These are phyloP conservation scores for Malus asiatica DNA, from an alignment of 306 rosid species.

Conservation along the genomic window DNA sequence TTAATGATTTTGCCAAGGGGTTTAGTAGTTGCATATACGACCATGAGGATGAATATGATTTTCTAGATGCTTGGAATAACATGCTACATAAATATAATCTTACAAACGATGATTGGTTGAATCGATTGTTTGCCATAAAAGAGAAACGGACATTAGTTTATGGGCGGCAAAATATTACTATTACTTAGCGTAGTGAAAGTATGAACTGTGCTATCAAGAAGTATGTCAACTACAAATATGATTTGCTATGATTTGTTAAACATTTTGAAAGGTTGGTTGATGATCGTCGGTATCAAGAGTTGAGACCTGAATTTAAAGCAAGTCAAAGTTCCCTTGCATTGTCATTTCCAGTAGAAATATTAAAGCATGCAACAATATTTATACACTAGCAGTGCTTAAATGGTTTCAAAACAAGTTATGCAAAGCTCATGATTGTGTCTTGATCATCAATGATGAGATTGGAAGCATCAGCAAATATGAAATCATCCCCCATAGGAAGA, in stretches of 20 bases:
- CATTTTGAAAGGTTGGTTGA: not conserved
- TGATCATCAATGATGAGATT: not conserved
- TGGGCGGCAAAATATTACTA: not conserved
- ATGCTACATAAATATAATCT: not conserved
- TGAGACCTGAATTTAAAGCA: not conserved
- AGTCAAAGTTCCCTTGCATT: not conserved
- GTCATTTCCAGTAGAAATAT: not conserved
- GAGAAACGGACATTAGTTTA: not conserved
- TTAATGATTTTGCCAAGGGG: not conserved
- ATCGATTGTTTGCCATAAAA: not conserved
- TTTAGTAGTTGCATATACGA: not conserved
- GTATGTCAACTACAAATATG: not conserved
- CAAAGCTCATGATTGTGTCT: not conserved
- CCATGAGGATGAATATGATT: not conserved
- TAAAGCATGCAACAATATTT: not conserved
- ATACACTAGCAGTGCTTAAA: not conserved
- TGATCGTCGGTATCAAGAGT: not conserved
- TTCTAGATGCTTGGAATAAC: not conserved
- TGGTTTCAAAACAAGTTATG: not conserved
- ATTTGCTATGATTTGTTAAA: not conserved
- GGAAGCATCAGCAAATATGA: not conserved
- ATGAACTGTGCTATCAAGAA: not conserved
- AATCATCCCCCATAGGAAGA: not conserved
- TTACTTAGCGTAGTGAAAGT: not conserved
- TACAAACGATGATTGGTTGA: not conserved